These are phyloP conservation scores for Lenwebbia sp. DNA, from an alignment of 345 rosid species.

Conservation along the genomic window DNA sequence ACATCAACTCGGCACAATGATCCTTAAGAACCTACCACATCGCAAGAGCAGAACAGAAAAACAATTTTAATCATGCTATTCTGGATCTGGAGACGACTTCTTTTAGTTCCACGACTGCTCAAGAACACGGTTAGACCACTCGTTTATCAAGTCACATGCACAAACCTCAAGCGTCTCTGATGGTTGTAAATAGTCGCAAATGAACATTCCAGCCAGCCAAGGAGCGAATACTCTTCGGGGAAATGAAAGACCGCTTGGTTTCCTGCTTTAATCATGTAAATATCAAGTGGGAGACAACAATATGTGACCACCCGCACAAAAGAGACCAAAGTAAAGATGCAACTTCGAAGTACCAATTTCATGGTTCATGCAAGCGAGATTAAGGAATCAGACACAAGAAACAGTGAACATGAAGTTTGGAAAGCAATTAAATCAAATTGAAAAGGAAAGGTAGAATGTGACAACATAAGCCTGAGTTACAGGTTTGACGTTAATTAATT, in stretches of 20 bases:
- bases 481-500: background rate
- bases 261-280: slow-evolving; percentile 24
- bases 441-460: background rate
- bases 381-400: background rate
- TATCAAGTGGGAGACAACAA: background rate
- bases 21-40: slow-evolving; percentile 56
- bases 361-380: background rate
- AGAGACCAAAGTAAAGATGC: background rate
- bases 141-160: background rate
- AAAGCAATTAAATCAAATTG: background rate
- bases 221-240: slow-evolving; percentile 82
- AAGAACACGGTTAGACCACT: background rate
- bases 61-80: background rate
- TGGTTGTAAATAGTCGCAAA: slow-evolving; percentile 79
- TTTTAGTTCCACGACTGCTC: background rate
- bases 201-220: slow-evolving; percentile 49
- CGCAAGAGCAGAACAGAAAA: background rate
- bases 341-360: too few relatives aligned
- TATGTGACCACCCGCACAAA: background rate
- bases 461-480: background rate
- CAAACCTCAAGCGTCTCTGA: slow-evolving; percentile 70
- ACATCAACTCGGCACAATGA: slow-evolving; percentile 74
- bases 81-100: background rate
- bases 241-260: slow-evolving; percentile 40
- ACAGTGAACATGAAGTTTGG: background rate